Evolutionary conservation across 2,329 filamentous ascomycete genomes (phyloP).

Genomic region (Nectriaceae sp.): DNA sequence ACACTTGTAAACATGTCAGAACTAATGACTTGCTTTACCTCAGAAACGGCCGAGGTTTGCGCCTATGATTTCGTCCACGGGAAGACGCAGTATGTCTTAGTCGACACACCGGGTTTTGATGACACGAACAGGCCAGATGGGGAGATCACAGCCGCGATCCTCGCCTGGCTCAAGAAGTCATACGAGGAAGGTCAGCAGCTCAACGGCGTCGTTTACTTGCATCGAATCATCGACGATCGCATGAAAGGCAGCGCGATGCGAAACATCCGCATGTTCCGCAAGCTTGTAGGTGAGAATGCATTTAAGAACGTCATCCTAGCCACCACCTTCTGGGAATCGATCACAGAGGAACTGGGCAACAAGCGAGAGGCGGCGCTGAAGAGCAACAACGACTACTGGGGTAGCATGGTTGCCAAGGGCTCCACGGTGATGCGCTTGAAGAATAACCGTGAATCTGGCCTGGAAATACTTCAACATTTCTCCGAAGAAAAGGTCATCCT

Average conservation of each 20-base stretch:
- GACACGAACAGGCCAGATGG: slow-evolving; percentile 10
- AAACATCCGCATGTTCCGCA: slow-evolving; percentile 2
- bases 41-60: too few species aligned
- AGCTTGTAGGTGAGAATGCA: slow-evolving; percentile 3
- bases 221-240: slow-evolving; percentile 7
- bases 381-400: neutral
- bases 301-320: slow-evolving; percentile 8
- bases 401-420: neutral
- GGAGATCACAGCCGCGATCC: slow-evolving; percentile 6
- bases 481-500: too few species aligned
- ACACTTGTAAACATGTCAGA: too few species aligned
- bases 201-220: slow-evolving; percentile 4
- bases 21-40: too few species aligned
- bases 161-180: neutral
- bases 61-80: too few species aligned
- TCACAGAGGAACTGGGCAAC: neutral
- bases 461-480: neutral
- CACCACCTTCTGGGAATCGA: slow-evolving; percentile 6
- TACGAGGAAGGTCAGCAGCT: slow-evolving; percentile 1
- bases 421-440: neutral
- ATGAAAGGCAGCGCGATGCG: slow-evolving; percentile 4
- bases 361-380: neutral
- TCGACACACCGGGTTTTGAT: slow-evolving; percentile 18
- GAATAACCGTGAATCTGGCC: neutral
- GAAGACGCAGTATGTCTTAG: too few species aligned